Conservation (phyloP, 768 basidiomycete genomes). For the Cyclocybe aegerita region DNA sequence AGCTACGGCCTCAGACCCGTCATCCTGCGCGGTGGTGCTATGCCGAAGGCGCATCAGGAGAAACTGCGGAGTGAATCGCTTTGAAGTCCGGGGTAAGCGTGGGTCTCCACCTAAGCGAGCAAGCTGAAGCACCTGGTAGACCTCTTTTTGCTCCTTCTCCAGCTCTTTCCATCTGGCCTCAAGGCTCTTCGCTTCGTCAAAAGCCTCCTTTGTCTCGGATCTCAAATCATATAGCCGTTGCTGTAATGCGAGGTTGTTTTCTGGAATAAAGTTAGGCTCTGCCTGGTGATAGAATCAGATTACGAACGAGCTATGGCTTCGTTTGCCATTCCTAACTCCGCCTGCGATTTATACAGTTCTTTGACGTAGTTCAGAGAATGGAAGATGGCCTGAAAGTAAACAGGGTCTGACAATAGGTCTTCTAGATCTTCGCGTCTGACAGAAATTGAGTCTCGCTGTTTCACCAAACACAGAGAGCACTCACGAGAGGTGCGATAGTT, state of each 20-base stretch:
- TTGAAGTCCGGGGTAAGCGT: not conserved
- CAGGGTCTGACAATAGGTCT: conserved; percentile 77
- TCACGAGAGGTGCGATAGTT: conserved; percentile 72
- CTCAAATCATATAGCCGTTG: conserved; percentile 74
- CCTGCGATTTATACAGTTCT: conserved; percentile 70
- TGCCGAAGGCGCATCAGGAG: conserved; percentile 86
- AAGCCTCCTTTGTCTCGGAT: conserved; percentile 81
- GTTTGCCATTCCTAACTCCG: conserved; percentile 81
- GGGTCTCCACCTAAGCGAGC: not conserved
- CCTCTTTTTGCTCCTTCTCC: conserved; percentile 83
- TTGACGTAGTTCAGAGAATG: conserved; percentile 77
- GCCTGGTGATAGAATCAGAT: not conserved
- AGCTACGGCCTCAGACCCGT: conserved; percentile 81
- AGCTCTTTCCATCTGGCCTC: conserved; percentile 85
- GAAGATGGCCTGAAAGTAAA: conserved; percentile 86
- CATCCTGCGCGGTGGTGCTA: conserved; percentile 88
- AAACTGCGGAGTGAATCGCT: conserved; percentile 88
- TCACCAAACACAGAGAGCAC: conserved; percentile 17
- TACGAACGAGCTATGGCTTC: conserved; percentile 81
- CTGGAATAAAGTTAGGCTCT: conserved; percentile 36
- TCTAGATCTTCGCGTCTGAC: conserved; percentile 88
- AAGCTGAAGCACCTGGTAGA: conserved; percentile 71
- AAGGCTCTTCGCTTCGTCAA: conserved; percentile 80
- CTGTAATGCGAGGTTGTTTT: conserved; percentile 73
- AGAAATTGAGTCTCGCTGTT: not conserved